Conservation (phyloP, 495 filamentous ascomycete species). For the Aspergillus wentii region DNA sequence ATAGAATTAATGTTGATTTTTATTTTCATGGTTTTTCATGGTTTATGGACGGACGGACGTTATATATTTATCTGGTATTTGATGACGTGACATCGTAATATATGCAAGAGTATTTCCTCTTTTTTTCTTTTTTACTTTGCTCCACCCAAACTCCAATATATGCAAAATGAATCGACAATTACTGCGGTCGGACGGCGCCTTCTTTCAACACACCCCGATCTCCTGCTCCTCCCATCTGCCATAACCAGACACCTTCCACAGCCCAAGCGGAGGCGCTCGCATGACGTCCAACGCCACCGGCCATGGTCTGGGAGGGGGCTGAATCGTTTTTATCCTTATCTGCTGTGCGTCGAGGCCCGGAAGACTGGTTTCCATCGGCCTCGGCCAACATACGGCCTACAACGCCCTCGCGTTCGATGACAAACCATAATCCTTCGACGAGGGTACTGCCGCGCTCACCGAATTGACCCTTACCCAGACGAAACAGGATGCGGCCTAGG, state of each 20-base stretch:
- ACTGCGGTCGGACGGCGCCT: conserved; percentile 26
- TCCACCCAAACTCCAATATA: background rate
- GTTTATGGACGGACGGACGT: too few relatives aligned
- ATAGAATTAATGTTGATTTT: too few relatives aligned
- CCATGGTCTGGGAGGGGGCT: background rate
- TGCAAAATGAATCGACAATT: conserved; percentile 1
- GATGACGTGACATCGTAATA: too few relatives aligned
- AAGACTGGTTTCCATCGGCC: conserved; percentile 42
- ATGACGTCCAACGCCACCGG: conserved; percentile 42
- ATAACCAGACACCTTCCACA: conserved; percentile 86
- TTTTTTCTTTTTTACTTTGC: background rate
- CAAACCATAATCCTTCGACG: conserved; percentile 65
- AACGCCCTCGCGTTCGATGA: conserved; percentile 71
- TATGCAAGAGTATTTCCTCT: too few relatives aligned
- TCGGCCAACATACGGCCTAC: conserved; percentile 68
- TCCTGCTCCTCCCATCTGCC: conserved; percentile 71
- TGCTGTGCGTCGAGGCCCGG: background rate
- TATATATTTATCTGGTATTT: too few relatives aligned
- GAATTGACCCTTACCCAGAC: conserved; percentile 76
- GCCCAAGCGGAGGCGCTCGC: conserved; percentile 73
- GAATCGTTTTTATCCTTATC: conserved; percentile 3
- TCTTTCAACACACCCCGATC: conserved; percentile 39
- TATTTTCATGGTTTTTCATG: too few relatives aligned
- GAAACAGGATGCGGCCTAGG: conserved; percentile 77
- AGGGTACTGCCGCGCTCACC: conserved; percentile 55